These are phyloP conservation scores for Phytophthora crassamura DNA, from an alignment of 352 stramenopile species.

Conservation along the genomic window DNA sequence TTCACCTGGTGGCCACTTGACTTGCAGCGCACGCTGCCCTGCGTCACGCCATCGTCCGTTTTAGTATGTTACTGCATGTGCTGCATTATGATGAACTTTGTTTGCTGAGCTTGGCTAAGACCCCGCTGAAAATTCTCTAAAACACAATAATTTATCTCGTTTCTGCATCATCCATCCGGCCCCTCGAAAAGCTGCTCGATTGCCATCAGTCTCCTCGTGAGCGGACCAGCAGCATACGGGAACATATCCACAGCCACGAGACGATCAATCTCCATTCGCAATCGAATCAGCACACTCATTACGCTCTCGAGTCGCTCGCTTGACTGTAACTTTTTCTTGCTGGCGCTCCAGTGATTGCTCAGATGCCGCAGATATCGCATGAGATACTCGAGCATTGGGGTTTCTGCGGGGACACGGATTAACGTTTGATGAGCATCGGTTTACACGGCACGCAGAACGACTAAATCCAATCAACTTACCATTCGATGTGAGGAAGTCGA, in stretches of 20 bases:
- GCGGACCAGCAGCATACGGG: conserved; percentile 54
- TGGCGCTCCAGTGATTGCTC: conserved; percentile 35
- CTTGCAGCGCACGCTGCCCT: background rate
- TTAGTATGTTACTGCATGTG: conserved; percentile 33
- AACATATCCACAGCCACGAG: conserved; percentile 53
- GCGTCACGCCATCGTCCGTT: background rate
- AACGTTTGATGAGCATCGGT: conserved; percentile 4
- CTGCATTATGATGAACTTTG: conserved; percentile 13
- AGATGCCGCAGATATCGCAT: conserved; percentile 60
- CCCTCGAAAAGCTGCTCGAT: conserved; percentile 67
- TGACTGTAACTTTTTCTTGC: conserved; percentile 31
- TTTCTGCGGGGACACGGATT: conserved; percentile 49
- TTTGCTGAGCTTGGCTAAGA: conserved; percentile 6
- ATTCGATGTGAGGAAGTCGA: conserved; percentile 79
- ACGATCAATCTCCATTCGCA: conserved; percentile 67
- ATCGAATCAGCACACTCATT: conserved; percentile 64
- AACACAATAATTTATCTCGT: conserved; percentile 55
- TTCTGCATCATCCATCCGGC: conserved; percentile 16
- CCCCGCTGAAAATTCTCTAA: conserved; percentile 20
- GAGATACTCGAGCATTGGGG: conserved; percentile 67
- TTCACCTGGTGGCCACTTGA: conserved; percentile 6
- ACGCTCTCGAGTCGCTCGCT: conserved; percentile 38
- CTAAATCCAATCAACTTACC: conserved; percentile 35
- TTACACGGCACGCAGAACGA: background rate
- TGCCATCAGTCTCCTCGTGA: conserved; percentile 54